Percentiles rank a stretch among this genome's conserved stretches.
Conservation (phyloP, 1,284 basidiomycete genomes). For the Moesziomyces parantarcticus region DNA sequence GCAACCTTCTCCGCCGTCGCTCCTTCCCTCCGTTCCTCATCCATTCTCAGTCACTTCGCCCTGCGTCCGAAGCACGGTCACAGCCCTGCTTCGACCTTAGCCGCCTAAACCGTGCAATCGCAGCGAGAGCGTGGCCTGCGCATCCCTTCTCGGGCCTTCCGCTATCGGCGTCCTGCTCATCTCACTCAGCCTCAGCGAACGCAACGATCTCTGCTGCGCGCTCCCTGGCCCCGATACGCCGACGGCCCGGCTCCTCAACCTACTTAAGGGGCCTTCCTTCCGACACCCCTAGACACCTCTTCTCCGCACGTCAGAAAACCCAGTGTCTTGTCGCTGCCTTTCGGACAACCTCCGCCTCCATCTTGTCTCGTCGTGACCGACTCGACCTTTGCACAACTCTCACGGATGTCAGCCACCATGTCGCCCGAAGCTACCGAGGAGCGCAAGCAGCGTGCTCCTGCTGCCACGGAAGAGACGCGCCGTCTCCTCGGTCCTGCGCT, state of each 20-base stretch:
- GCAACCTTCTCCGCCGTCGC: too few relatives aligned
- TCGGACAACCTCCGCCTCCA: not conserved
- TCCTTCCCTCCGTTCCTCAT: not conserved
- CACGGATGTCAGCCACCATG: slow-evolving; percentile 1
- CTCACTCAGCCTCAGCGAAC: not conserved
- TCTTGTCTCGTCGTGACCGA: not conserved
- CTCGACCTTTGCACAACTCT: not conserved
- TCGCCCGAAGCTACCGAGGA: slow-evolving; percentile 20
- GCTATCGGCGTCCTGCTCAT: not conserved
- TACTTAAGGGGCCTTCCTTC: not conserved
- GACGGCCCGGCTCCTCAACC: not conserved
- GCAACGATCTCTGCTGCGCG: not conserved
- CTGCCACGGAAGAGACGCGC: slow-evolving; percentile 6
- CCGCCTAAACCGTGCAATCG: not conserved
- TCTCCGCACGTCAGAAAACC: not conserved
- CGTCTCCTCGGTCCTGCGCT: slow-evolving; percentile 16
- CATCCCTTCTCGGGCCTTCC: not conserved
- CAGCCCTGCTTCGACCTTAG: not conserved
- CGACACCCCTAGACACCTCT: not conserved
- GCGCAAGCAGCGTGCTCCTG: slow-evolving; percentile 11
- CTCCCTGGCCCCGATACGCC: too few relatives aligned
- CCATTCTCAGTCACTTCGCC: not conserved
- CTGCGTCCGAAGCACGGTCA: too few relatives aligned
- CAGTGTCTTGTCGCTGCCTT: too few relatives aligned
- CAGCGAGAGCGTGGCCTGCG: not conserved